A percentile compares a stretch with the other conserved stretches of the same genome.
Evolutionary conservation across 1,139 yeast species (phyloP).

Genomic region (Taphrina pruni): DNA sequence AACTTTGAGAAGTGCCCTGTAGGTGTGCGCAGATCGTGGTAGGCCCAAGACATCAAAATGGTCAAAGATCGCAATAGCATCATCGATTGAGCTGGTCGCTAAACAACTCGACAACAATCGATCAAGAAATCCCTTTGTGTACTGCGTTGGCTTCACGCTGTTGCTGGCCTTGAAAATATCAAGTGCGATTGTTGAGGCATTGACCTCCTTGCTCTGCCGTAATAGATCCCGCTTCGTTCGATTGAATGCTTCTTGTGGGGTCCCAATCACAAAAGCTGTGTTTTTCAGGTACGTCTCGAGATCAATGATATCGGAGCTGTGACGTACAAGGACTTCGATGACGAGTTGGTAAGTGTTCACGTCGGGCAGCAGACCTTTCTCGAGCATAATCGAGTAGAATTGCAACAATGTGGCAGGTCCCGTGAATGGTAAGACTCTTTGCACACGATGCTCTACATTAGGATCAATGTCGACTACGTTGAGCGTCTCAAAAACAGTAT

Average conservation of each 20-base stretch:
- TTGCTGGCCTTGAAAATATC: slow-evolving; percentile 25
- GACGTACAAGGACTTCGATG: slow-evolving; percentile 4
- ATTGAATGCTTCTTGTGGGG: slow-evolving; percentile 24
- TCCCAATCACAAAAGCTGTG: slow-evolving; percentile 5
- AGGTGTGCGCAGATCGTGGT: slow-evolving; percentile 24
- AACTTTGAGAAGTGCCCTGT: slow-evolving; percentile 37
- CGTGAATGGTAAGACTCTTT: neutral
- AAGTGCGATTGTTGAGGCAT: slow-evolving; percentile 17
- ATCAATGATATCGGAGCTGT: neutral
- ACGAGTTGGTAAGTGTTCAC: slow-evolving; percentile 15
- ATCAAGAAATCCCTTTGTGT: slow-evolving; percentile 1
- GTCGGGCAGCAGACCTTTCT: slow-evolving; percentile 19
- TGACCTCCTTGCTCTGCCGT: neutral
- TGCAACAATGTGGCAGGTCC: slow-evolving; percentile 4
- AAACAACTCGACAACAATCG: slow-evolving; percentile 12
- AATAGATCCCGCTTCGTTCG: neutral
- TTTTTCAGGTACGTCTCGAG: neutral
- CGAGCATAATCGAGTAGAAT: slow-evolving; percentile 32
- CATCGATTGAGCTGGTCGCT: slow-evolving; percentile 12
- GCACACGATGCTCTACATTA: neutral
- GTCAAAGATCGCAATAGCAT: slow-evolving; percentile 24
- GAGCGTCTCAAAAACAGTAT: slow-evolving; percentile 14
- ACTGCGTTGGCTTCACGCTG: slow-evolving; percentile 2
- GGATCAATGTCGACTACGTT: neutral
- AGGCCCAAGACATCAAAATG: slow-evolving; percentile 1